Percentiles rank a stretch among this genome's conserved stretches.
Evolutionary conservation across 2,329 filamentous ascomycete species (phyloP).

Genomic region (Xylaria hypoxylon): DNA sequence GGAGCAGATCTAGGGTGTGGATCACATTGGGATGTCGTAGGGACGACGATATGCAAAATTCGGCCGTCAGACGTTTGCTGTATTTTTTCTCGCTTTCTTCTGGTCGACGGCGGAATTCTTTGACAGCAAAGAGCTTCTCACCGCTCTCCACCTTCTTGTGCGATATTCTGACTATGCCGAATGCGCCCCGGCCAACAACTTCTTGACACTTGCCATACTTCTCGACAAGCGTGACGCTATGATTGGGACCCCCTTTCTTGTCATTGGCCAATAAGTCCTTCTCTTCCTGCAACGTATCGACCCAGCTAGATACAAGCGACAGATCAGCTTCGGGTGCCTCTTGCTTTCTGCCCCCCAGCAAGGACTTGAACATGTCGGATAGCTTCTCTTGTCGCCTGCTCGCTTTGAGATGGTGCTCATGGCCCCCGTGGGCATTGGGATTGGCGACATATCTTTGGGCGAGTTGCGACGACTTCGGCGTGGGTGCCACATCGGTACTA

Average conservation of each 20-base stretch:
- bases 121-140: slow-evolving; percentile 96
- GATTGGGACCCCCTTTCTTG: slow-evolving; percentile 79
- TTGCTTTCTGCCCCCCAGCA: slow-evolving; percentile 87
- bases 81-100: slow-evolving; percentile 98
- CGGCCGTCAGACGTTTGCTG: slow-evolving; percentile 94
- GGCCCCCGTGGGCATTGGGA: slow-evolving; percentile 71
- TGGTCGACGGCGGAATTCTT: slow-evolving; percentile 94
- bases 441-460: slow-evolving; percentile 64
- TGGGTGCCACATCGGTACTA: slow-evolving; percentile 38
- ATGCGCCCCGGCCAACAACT: slow-evolving; percentile 93
- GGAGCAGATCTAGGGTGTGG: slow-evolving; percentile 92
- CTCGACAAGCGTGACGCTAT: slow-evolving; percentile 84
- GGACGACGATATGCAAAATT: slow-evolving; percentile 98
- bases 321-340: slow-evolving; percentile 82
- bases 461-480: slow-evolving; percentile 48
- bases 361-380: slow-evolving; percentile 87
- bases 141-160: slow-evolving; percentile 92
- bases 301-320: slow-evolving; percentile 95
- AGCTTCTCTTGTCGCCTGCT: slow-evolving; percentile 95
- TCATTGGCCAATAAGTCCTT: slow-evolving; percentile 81
- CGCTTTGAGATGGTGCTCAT: slow-evolving; percentile 89
- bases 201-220: slow-evolving; percentile 99
- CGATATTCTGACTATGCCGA: slow-evolving; percentile 96
- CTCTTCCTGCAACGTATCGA: slow-evolving; percentile 90
- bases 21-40: slow-evolving; percentile 98